phyloP scores from a whole-genome alignment of 306 rosid species.

The Vicia sativa region DNA sequence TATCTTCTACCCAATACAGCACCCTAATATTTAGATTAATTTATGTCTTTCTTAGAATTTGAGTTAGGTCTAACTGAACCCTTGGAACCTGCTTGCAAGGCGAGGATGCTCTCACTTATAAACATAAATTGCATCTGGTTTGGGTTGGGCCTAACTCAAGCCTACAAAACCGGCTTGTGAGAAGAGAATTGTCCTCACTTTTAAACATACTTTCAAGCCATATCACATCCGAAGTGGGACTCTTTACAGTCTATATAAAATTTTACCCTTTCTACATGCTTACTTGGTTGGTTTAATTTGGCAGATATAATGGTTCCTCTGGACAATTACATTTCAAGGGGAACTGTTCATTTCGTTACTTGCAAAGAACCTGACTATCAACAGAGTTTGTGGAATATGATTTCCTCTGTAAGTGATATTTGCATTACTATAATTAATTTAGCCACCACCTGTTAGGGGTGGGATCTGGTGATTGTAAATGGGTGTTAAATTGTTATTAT shows the following conservation, averaged over 20 bases:
- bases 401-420: constrained; percentile 77
- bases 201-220: too few species aligned
- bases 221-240: too few species aligned
- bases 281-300: constrained; percentile 1
- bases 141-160: too few species aligned
- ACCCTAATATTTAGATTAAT: constrained; percentile 8
- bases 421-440: constrained; percentile 12
- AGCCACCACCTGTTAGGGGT: constrained; percentile 18
- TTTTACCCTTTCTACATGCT: constrained; percentile 13
- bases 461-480: constrained; percentile 8
- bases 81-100: too few species aligned
- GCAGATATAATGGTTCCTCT: constrained; percentile 95
- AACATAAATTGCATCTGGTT: too few species aligned
- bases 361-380: constrained; percentile 89
- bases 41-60: not conserved
- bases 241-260: not conserved
- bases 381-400: constrained; percentile 91
- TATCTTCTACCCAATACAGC: constrained; percentile 8
- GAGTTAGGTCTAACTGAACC: too few species aligned
- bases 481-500: not conserved
- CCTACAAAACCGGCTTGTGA: too few species aligned
- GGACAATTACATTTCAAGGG: constrained; percentile 91
- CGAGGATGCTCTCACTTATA: too few species aligned
- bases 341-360: constrained; percentile 78
- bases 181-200: too few species aligned